phyloP scores from a whole-genome alignment of 768 basidiomycete genomes.

The Russula foetens region DNA sequence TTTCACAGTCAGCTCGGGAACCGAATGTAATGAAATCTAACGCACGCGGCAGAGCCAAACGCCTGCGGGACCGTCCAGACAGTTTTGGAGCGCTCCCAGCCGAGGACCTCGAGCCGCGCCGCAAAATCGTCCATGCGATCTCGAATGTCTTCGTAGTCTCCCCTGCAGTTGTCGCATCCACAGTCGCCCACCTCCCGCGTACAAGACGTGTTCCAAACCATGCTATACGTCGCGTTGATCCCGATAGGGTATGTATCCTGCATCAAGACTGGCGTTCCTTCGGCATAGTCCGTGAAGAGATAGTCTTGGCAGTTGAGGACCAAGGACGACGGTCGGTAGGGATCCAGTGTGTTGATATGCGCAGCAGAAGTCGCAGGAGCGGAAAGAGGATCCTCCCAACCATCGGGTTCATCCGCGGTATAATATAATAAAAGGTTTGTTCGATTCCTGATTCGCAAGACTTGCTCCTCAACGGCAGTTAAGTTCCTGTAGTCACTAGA shows the following conservation, averaged over 20 bases:
- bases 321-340: conserved; percentile 51
- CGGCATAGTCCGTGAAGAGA: conserved; percentile 48
- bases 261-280: conserved; percentile 63
- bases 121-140: conserved; percentile 58
- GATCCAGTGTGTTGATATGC: conserved; percentile 40
- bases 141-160: conserved; percentile 60
- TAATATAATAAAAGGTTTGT: conserved; percentile 69
- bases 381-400: conserved; percentile 53
- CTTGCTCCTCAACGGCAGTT: conserved; percentile 56
- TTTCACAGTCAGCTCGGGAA: too few relatives aligned
- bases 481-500: conserved; percentile 54
- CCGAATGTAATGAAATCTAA: too few relatives aligned
- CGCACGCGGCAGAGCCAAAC: conserved; percentile 46
- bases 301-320: conserved; percentile 54
- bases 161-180: conserved; percentile 65
- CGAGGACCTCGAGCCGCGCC: conserved; percentile 49
- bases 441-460: conserved; percentile 56
- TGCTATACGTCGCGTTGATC: conserved; percentile 59
- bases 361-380: conserved; percentile 44
- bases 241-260: conserved; percentile 52
- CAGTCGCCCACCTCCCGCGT: conserved; percentile 63
- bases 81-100: conserved; percentile 60
- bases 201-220: conserved; percentile 53
- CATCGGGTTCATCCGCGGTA: conserved; percentile 69
- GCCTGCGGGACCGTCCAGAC: conserved; percentile 79